Base-by-base conservation (phyloP, 1,284 basidiomycete genomes). In the Moesziomyces sp. region DNA sequence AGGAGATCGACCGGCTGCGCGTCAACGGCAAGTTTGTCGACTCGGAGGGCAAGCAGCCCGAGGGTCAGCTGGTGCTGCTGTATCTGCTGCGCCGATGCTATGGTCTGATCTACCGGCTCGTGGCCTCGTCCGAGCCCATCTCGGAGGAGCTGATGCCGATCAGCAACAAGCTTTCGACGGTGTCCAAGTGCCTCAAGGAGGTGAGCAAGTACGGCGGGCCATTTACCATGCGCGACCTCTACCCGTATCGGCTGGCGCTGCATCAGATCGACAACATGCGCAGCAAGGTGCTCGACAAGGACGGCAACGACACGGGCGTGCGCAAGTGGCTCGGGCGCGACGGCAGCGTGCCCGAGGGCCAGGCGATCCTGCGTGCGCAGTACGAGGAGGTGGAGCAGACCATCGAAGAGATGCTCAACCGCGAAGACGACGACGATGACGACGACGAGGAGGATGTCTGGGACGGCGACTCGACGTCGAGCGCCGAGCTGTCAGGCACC, bases 121-220 rank as follows among this genome's bases (percentile, higher is more conserved):
- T 99, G 73, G 95, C 94, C 24, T 95, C 94, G n/a, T 94, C 93
- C 59, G 96, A 98, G 86, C 97, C 97, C 0, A 94, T 99, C n/a
- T 97, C 94, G 0, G 95, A 97, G 84, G 95, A 98, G 84, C 86
- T 98, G 34, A 97, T 97, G 91, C 95, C 95, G 7, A 90, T 97
- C 53, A 84, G 84, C 46, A 85, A 85, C 62, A 96, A 96, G 85
- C 76, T 90, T 1, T 77, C 77, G 10, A 80, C 74, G 35, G 69
- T 83, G 26, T 64, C 68, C 23, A 97, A 96, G 84, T 97, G 95
- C 80, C 87, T 99, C 63, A 97, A 96, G 82, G 97, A 99, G 85
- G 95, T 99, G 0, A 88, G 92, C 69, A 98, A 98, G 85, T 96
- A 96, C 80, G 96, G 96, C 16, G 96, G 96, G 16, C 92, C 94